These are phyloP conservation scores for Saturnispora galanensis DNA, from an alignment of 805 yeast genomes.

Conservation along the genomic window DNA sequence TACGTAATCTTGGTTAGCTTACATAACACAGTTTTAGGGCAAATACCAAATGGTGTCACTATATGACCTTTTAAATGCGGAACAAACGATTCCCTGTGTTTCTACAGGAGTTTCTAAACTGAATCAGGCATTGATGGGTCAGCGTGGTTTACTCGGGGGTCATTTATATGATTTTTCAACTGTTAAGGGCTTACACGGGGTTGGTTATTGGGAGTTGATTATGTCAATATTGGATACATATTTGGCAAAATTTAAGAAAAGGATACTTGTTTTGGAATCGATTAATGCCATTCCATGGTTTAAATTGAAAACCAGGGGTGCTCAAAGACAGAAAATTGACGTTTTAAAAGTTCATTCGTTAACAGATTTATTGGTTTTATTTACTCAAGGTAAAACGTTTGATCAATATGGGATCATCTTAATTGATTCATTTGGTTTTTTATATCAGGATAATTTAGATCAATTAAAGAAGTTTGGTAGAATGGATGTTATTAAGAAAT, in stretches of 20 bases:
- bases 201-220: conserved; percentile 22
- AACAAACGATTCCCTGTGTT: conserved; percentile 3
- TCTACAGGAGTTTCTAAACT: conserved; percentile 17
- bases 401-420: conserved; percentile 17
- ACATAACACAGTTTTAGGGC: no score
- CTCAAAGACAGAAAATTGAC: conserved; percentile 10
- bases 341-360: conserved; percentile 13
- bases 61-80: not conserved
- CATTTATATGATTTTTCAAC: conserved; percentile 23
- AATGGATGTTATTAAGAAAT: conserved; percentile 17
- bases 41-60: not conserved
- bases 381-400: conserved; percentile 15
- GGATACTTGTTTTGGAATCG: conserved; percentile 13
- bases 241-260: not conserved
- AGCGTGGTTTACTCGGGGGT: conserved; percentile 17
- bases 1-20: no score
- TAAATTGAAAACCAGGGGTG: conserved; percentile 10
- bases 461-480: conserved; percentile 12
- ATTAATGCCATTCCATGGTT: conserved; percentile 22
- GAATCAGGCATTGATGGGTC: conserved; percentile 15
- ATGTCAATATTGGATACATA: conserved; percentile 6
- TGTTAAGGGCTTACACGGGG: conserved; percentile 17
- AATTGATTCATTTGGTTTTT: conserved; percentile 22
- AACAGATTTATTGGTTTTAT: conserved; percentile 16
- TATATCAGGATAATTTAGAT: conserved; percentile 15